Evolutionary conservation across 2,329 filamentous ascomycete genomes (phyloP), one percentile per base, ranked within the genome.

Genomic region (Pestalotiopsis sp.): DNA sequence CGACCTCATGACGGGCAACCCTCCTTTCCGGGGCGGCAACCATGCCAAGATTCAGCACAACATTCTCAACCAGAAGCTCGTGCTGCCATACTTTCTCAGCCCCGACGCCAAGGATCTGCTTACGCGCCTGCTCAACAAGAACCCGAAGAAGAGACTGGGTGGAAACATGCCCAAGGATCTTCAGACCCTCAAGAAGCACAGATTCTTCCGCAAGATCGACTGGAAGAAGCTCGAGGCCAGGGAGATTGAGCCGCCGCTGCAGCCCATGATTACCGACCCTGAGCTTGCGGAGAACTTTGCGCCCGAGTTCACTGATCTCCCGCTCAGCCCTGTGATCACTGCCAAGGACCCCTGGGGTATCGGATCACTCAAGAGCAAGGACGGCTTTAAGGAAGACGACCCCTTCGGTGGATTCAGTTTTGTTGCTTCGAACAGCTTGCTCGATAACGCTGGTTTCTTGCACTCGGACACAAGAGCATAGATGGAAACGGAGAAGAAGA

Each of bases 261-360:
- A 92, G 78, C 96, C 96, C 17, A 86, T 98, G 76, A 95, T 99
- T 77, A 98, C 96, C 0, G 94, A 99, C 76, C 96, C 96, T 0
- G 95, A 97, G 79, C 86, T 98, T 61, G 96, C 96, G 0, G 97
- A 99, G 87, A 99, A 99, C 82, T 99, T 99, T 81, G 89, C 93
- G 0, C 85, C 86, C n/a, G 94, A 98, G 78, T 99, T 99, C 79
- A 99, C 95, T 0, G 90, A 92, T 67, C 81, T 97, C 71, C 89
- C 93, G 3, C 85, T 98, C 66, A 97, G 93, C 78, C 94, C 94
- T 5, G 85, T 92, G 1, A 78, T 90, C 67, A 81, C 82, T 12
- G 80, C 76, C 71, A 81, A 76, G 73, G 82, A 86, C 52, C 77
- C 79, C 6, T 84, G 83, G 82, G 77, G 78, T 13, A 72, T 75